phyloP scores from a whole-genome alignment of 495 filamentous ascomycete genomes.

The Tuber microsphaerosporum region DNA sequence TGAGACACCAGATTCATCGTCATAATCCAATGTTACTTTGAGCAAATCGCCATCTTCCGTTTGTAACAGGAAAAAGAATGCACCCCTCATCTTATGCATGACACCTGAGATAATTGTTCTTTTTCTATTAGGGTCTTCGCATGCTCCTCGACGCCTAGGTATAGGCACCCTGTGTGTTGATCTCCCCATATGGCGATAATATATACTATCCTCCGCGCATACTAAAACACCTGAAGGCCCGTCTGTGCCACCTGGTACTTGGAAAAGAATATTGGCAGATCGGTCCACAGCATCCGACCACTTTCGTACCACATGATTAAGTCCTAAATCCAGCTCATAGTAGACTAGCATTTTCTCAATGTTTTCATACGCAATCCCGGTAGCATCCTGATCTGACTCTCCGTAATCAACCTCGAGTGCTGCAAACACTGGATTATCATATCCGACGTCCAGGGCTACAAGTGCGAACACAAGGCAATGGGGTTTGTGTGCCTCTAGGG shows the following conservation, averaged over 20 bases:
- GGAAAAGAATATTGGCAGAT: constrained; percentile 81
- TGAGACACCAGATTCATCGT: constrained; percentile 71
- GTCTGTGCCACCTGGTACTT: constrained; percentile 88
- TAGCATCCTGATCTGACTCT: constrained; percentile 83
- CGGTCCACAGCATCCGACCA: constrained; percentile 93
- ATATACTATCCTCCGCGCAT: constrained; percentile 88
- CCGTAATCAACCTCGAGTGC: constrained; percentile 88
- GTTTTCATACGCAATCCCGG: constrained; percentile 71
- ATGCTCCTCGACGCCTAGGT: constrained; percentile 73
- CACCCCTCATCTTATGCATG: constrained; percentile 94
- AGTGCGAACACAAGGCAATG: constrained; percentile 84
- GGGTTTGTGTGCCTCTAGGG: constrained; percentile 94
- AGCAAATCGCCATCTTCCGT: constrained; percentile 95
- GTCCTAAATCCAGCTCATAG: constrained; percentile 90
- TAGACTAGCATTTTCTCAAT: constrained; percentile 88
- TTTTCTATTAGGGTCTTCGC: constrained; percentile 87
- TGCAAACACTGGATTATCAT: constrained; percentile 94
- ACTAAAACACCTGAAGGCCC: constrained; percentile 92
- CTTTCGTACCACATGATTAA: constrained; percentile 94
- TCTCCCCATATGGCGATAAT: constrained; percentile 89
- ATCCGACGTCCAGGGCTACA: constrained; percentile 83
- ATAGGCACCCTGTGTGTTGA: constrained; percentile 82
- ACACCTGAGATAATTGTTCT: constrained; percentile 78
- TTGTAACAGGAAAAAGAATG: constrained; percentile 95
- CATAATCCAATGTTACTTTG: constrained; percentile 90